Base-by-base conservation (phyloP, 148 eudicot species). In the Cornus kousa region DNA sequence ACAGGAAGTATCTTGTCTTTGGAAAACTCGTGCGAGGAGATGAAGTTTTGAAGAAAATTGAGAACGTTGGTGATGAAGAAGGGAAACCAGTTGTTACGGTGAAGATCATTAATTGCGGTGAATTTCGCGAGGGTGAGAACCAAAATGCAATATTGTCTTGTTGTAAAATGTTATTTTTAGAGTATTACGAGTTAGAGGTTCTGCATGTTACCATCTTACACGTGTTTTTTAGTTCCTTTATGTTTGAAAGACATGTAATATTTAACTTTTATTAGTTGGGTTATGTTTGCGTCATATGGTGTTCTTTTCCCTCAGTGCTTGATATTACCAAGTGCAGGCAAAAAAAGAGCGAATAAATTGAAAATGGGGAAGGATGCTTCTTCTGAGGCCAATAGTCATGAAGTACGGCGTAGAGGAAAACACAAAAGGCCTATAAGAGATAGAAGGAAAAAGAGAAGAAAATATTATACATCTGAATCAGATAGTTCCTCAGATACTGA, bases 11-110 rank as follows among this genome's bases (percentile, higher is more conserved):
- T 83, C 78, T 92, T 74, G 94, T 94, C 17, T 94, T 96, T 75
- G 99, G 99, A 14, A 94, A 92, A 85, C 92, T 96, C 79, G 91
- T 90, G 69, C 83, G 86, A 79, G 99, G 99, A 22, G 28, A 77
- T 78, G 94, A 90, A 59, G 89, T 96, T 62, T 67, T 93, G 87
- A 89, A 87, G 78, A 96, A 91, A 82, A 96, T 96, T 71, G 99
- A 96, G 79, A 82, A 85, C 87, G 94, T 78, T 24, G 99, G 92
- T 53, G 91, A 91, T 89, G 93, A 92, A 72, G 94, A 92, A 14
- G 99, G 97, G 14, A 87, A 77, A 53, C 98, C 99, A 28, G 72
- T 85, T 76, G 94, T 92, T 37, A 84, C 97, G 0, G 97, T 94
- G 70, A 96, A 96, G 87, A 90, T 96, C 67, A 79, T 88, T 40